Evolutionary conservation across 257 asterid species (phyloP).

Genomic region (Vinca minor): DNA sequence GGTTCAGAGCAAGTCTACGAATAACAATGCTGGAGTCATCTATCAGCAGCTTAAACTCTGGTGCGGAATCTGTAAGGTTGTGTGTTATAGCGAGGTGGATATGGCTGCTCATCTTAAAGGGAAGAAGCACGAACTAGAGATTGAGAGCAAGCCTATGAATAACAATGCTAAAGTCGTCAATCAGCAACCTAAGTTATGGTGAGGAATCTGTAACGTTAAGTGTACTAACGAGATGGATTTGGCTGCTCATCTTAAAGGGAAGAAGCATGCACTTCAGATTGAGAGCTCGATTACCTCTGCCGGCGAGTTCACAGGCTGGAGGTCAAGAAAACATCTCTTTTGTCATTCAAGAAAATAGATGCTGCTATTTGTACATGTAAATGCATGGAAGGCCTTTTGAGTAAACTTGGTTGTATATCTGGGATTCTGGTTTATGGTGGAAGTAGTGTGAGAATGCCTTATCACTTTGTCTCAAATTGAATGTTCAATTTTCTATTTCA

Average conservation of each 20-base stretch:
- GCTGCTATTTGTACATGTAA: too few relatives aligned
- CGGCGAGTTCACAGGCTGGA: too few relatives aligned
- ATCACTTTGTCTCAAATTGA: too few relatives aligned
- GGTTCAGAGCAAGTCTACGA: background rate
- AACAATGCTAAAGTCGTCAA: background rate
- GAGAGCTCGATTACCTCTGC: too few relatives aligned
- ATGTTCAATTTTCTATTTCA: too few relatives aligned
- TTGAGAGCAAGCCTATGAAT: too few relatives aligned
- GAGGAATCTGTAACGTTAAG: constrained; percentile 24
- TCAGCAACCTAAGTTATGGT: constrained; percentile 4
- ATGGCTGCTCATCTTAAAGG: constrained; percentile 30
- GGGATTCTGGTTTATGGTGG: too few relatives aligned
- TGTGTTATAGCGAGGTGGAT: constrained; percentile 12
- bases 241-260: constrained; percentile 32
- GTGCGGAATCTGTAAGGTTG: constrained; percentile 26
- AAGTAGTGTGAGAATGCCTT: too few relatives aligned
- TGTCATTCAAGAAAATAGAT: too few relatives aligned
- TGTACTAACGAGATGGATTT: constrained; percentile 11
- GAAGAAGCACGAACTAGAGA: constrained; percentile 18
- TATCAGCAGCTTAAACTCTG: background rate
- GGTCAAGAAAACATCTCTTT: too few relatives aligned
- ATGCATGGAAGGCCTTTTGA: too few relatives aligned
- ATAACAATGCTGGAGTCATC: background rate
- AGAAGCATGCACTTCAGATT: constrained; percentile 18
- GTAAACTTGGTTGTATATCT: too few relatives aligned